phyloP scores from a whole-genome alignment of 305 asterid genomes.

The Solanum chacoense region DNA sequence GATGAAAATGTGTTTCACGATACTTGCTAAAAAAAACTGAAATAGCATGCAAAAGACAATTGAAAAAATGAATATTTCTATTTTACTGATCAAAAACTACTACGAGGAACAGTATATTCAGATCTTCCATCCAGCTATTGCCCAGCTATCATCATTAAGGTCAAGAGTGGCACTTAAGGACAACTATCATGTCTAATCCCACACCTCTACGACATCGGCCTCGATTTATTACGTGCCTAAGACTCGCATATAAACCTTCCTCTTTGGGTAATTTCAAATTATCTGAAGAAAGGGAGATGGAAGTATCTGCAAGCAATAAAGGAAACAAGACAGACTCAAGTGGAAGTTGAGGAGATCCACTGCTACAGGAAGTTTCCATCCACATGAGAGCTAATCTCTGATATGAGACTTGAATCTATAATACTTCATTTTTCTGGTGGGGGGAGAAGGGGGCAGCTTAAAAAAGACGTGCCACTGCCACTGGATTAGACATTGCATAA shows the following conservation, averaged over 20 bases:
- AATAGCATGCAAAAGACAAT: neutral
- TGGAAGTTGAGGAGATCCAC: neutral
- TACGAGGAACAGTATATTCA: neutral
- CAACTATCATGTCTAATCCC: neutral
- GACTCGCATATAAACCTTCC: neutral
- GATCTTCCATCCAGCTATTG: neutral
- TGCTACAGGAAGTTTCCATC: neutral
- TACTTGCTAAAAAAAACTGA: neutral
- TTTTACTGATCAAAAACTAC: neutral
- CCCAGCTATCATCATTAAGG: neutral
- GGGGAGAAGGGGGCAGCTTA: neutral
- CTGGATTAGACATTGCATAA: neutral
- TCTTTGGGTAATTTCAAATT: neutral
- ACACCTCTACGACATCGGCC: neutral
- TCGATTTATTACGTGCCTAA: neutral
- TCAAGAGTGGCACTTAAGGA: neutral
- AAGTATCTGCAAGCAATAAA: neutral
- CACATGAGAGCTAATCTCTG: neutral
- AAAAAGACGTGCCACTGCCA: neutral
- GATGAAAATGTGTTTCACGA: neutral
- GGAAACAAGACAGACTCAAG: neutral
- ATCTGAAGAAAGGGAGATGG: neutral
- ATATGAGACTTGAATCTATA: neutral
- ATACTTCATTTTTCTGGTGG: neutral
- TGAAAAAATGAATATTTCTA: neutral